Base-by-base conservation (phyloP, 371 early-diverging fungal species). In the Thermomucor indicae-seudaticae region DNA sequence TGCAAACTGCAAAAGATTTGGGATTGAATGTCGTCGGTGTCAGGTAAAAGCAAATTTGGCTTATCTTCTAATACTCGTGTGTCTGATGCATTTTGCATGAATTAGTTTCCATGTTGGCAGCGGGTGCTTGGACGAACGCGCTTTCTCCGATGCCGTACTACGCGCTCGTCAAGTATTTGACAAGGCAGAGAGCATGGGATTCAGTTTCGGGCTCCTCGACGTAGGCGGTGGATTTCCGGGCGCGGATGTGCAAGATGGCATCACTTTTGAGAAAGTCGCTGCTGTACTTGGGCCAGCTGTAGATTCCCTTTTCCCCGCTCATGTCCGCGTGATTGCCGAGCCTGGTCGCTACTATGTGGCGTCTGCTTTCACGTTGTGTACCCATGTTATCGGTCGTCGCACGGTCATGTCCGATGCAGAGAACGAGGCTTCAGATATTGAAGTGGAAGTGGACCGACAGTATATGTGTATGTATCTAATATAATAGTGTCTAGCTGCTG, bases 151-250 rank as follows among this genome's bases (percentile, higher is more conserved):
- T 60, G 98, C 98, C 22, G 89, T 98, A 24, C 40, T 62, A 37
- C 80, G 88, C 34, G 95, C 97, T 37, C 83, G 89, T 28, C 59
- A 66, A 31, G 95, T 92, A 3, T 96, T 98, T 66, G 93, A 95
- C 63, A 78, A 85, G 57, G 98, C 84, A 27, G 65, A 65, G 22
- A 67, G 65, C 12, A 64, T 84, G 55, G 97, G 96, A 3, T 92
- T 81, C 58, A 66, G 86, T 19, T 80, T 96, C 54, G 64, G 65
- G 44, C 62, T 98, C 32, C 80, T 98, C 46, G 98, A 98, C 61
- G 84, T 97, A 48, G 98, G 98, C 40, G 98, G 98, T 50, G 98
- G 98, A 2, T 98, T 96, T 79, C 96, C 98, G n/a, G 91, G 93
- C 41, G 82, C 85, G 39, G 75, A 84, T 67, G 81, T 85, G 42